Percentiles rank a stretch among this genome's conserved stretches.
phyloP scores from a whole-genome alignment of 371 early-diverging fungal species.

The Rhizomucor miehei region DNA sequence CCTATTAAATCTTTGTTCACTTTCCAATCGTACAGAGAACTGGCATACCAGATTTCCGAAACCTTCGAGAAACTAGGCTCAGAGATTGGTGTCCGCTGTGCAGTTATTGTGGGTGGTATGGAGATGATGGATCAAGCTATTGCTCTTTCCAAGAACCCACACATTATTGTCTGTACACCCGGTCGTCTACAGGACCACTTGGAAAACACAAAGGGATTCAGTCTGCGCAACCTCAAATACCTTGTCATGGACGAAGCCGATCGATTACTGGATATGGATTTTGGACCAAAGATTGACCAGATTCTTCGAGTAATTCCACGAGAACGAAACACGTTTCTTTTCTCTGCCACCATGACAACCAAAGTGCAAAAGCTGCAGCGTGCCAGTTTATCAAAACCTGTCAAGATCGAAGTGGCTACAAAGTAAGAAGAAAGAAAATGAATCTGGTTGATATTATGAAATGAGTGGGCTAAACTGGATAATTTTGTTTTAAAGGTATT shows the following conservation, averaged over 20 bases:
- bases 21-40: slow-evolving; percentile 62
- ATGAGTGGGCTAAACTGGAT: too few species aligned
- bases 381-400: slow-evolving; percentile 90
- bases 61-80: slow-evolving; percentile 92
- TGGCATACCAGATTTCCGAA: slow-evolving; percentile 94
- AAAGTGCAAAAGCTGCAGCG: slow-evolving; percentile 93
- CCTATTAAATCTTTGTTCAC: background rate
- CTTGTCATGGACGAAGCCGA: slow-evolving; percentile 99
- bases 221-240: slow-evolving; percentile 81
- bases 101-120: slow-evolving; percentile 97
- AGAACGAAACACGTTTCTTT: slow-evolving; percentile 92
- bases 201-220: slow-evolving; percentile 97
- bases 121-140: slow-evolving; percentile 95
- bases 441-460: background rate
- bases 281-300: slow-evolving; percentile 94
- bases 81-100: slow-evolving; percentile 88
- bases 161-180: slow-evolving; percentile 96
- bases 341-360: slow-evolving; percentile 97
- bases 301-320: slow-evolving; percentile 90
- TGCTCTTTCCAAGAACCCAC: slow-evolving; percentile 93
- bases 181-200: slow-evolving; percentile 97
- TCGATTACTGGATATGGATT: slow-evolving; percentile 95
- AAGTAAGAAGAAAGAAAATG: slow-evolving; percentile 42
- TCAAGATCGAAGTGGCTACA: slow-evolving; percentile 87
- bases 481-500: too few species aligned